Base-by-base conservation (phyloP, 192 early-diverging fungal genomes). In the Linnemannia elongata region DNA sequence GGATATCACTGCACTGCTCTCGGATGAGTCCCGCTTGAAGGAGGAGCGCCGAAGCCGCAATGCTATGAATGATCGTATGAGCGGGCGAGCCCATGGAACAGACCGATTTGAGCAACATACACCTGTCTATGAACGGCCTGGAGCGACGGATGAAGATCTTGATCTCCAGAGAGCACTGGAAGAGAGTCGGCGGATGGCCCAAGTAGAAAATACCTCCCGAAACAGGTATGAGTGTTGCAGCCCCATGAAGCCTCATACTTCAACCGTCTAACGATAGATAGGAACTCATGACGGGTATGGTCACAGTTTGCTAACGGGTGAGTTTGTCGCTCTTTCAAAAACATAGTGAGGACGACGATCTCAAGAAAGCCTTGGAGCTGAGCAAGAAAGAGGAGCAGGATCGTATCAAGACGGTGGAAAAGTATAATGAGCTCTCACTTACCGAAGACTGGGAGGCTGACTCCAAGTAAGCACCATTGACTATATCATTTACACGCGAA, bases 121-220 rank as follows among this genome's bases (percentile, higher is more conserved):
- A 36, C 79, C 79, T 22, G 54, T 49, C n/a, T 89, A 92, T 79
- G 81, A 91, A 7, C 82, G 88, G 27, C 80, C 91, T 75, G 88
- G 82, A 24, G 87, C 85, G 68, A 70, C 89, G 33, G 94, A 97
- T 74, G 97, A 98, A 35, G 97, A 98, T 60, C 82, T 88, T 33
- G 96, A 98, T 41, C 88, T 97, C 54, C 93, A 93, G 45, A 89
- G 88, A 72, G 98, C 98, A 1, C 89, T 98, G 44, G 97, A 97
- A 76, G 96, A 96, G 74, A 96, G 95, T 83, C 94, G 92, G 83
- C 91, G 93, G 41, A 89, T 91, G 69, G 95, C 96, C 0, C 76
- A 79, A 33, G 85, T 39, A 20, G 49, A 78, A 27, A 41, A 68
- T 54, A 79, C 18, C n/a, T 22, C 27, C 60, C 73, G 83, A 72